Evolutionary conservation across 441 rosid species (phyloP), one percentile per base, ranked within the genome.

Genomic region (Eruca vesicaria): DNA sequence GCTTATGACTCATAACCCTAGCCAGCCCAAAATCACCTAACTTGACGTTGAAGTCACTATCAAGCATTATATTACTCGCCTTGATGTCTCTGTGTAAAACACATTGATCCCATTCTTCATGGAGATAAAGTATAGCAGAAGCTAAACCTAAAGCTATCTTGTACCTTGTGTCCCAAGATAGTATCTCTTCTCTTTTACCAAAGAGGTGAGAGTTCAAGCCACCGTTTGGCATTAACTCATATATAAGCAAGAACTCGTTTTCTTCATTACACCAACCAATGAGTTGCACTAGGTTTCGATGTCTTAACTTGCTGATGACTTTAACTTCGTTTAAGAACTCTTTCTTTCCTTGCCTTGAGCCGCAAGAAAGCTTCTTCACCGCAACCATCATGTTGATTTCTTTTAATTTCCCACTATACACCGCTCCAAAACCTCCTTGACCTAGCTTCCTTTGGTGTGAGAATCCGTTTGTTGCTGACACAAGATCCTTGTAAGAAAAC

Each of bases 1-100:
- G 61, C 10, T 86, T 87, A 28, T 90, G 97, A 79, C 86, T 91
- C 20, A 88, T 86, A 0, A 90, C 84, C 80, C 94, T 77, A 7
- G 96, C 97, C 0, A 90, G 86, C 21, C 96, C 96, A 11, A 92
- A 92, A 84, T 92, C 96, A 0, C 97, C 97, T 9, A 90, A 79
- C 78, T 92, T 88, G 8, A 87, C 90, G 14, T 88, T 88, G 82
- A 90, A 92, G 43, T 78, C 83, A 2, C 87, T 83, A 21, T 90
- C 96, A 58, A 92, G 63, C 96, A 92, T 90, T 16, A 92, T 78
- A 26, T 91, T 91, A 75, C 93, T 89, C 0, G 95, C 86, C 72
- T 91, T 91, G 59, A 91, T 83, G 66, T 92, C 97, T 68, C 96
- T 79, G 23, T 92, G 93, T 5, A 92, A 82, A 14, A 89, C 90